Conservation (phyloP, 129 eudicot genomes). For the Scalesia atractyloides region DNA sequence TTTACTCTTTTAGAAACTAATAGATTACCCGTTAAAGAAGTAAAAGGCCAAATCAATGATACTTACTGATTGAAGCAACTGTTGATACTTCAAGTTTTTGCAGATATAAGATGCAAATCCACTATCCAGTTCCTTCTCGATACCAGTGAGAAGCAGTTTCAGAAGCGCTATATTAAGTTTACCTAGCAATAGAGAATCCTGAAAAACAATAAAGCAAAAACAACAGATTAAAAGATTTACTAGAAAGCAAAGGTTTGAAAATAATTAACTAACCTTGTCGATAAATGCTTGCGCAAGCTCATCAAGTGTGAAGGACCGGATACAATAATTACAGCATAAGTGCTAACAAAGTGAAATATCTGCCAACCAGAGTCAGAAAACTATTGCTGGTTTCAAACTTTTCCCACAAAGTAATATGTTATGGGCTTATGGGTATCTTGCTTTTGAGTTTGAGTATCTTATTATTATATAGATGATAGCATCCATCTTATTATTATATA, state of each 20-base stretch:
- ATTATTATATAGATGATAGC: no score
- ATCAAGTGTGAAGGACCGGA: conserved; percentile 71
- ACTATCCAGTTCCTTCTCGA: conserved; percentile 59
- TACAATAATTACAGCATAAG: conserved; percentile 65
- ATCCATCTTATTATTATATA: no score
- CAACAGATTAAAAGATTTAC: not conserved
- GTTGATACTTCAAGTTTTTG: conserved; percentile 67
- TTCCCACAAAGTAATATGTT: not conserved
- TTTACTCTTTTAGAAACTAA: conserved; percentile 3
- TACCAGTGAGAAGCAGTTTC: conserved; percentile 60
- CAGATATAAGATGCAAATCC: conserved; percentile 43
- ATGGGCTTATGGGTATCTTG: no score
- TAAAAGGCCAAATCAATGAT: conserved; percentile 3
- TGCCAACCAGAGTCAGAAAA: conserved; percentile 38
- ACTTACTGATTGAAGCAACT: conserved; percentile 69
- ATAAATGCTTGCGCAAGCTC: conserved; percentile 80
- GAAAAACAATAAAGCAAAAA: conserved; percentile 23
- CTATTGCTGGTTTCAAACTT: conserved; percentile 7
- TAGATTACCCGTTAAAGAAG: not conserved
- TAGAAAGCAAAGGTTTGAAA: conserved; percentile 13
- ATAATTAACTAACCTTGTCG: conserved; percentile 62
- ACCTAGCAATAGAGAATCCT: conserved; percentile 87
- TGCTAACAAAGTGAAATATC: conserved; percentile 83
- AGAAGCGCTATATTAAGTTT: conserved; percentile 63
- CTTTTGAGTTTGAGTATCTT: no score